phyloP scores from a whole-genome alignment of 768 basidiomycete genomes.

The Amanita exitialis region DNA sequence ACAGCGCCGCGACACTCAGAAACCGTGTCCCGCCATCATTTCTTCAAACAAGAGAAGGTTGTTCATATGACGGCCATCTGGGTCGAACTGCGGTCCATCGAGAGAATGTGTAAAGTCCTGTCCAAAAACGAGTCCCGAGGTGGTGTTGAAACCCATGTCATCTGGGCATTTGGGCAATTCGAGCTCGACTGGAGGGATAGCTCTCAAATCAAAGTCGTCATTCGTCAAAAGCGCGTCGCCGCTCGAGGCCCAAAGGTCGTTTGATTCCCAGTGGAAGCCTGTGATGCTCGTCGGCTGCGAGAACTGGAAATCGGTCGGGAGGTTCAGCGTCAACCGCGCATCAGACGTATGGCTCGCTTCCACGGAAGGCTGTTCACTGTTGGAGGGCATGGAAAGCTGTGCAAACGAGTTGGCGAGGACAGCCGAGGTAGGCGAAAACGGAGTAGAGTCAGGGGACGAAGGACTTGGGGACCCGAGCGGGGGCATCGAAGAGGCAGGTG shows the following conservation, averaged over 20 bases:
- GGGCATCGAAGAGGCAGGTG: constrained; percentile 29
- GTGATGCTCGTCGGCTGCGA: constrained; percentile 26
- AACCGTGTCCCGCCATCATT: constrained; percentile 28
- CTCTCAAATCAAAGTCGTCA: constrained; percentile 58
- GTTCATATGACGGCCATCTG: constrained; percentile 8
- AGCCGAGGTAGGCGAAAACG: constrained; percentile 37
- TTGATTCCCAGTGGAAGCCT: constrained; percentile 25
- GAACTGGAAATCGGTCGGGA: constrained; percentile 25
- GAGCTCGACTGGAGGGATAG: constrained; percentile 58
- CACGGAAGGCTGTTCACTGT: constrained; percentile 12
- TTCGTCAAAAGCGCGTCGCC: constrained; percentile 29
- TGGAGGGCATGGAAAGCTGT: constrained; percentile 14
- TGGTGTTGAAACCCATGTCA: constrained; percentile 13
- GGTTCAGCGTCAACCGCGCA: constrained; percentile 11
- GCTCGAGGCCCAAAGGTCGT: constrained; percentile 21
- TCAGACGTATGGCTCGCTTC: constrained; percentile 10
- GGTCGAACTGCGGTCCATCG: constrained; percentile 17
- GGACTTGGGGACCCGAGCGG: constrained; percentile 39
- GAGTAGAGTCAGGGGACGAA: constrained; percentile 35
- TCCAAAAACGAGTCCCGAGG: constrained; percentile 20
- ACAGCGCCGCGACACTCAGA: constrained; percentile 13
- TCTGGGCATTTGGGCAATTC: constrained; percentile 37
- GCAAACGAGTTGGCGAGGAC: constrained; percentile 19
- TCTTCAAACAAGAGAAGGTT: constrained; percentile 29
- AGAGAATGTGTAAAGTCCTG: constrained; percentile 22